Evolutionary conservation across 2,329 filamentous ascomycete genomes (phyloP).

Genomic region (Alternaria ethzedia): DNA sequence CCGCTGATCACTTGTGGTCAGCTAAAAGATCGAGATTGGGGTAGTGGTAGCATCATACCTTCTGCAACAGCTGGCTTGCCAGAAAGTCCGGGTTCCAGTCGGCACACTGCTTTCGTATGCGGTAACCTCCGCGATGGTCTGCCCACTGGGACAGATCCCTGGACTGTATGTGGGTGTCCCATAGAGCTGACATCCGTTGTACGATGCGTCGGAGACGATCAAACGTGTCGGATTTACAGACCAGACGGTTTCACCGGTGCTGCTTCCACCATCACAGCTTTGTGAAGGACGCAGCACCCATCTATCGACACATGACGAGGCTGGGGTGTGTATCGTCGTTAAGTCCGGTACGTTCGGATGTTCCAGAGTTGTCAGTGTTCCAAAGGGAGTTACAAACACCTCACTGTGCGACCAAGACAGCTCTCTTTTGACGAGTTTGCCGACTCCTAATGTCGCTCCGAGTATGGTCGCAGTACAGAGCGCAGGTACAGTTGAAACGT

Average conservation of each 20-base stretch:
- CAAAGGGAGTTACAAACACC: neutral
- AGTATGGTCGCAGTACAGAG: too few species aligned
- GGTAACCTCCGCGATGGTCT: neutral
- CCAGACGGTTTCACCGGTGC: neutral
- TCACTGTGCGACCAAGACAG: neutral
- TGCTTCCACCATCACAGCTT: neutral
- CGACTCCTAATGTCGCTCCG: too few species aligned
- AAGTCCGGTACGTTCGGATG: neutral
- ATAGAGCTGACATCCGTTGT: neutral
- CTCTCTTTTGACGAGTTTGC: too few species aligned
- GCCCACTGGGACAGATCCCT: neutral
- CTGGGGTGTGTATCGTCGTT: neutral
- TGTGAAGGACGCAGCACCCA: neutral
- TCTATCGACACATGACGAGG: neutral
- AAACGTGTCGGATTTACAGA: neutral
- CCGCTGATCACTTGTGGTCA: neutral
- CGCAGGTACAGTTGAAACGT: too few species aligned
- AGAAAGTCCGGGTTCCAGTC: neutral
- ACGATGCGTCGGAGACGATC: neutral
- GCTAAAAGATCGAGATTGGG: neutral
- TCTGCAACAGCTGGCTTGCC: neutral
- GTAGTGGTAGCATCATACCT: neutral
- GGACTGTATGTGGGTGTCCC: neutral
- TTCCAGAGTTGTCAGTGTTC: accelerated
- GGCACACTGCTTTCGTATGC: neutral